Evolutionary conservation across 2,329 filamentous ascomycete species (phyloP), one percentile per base, ranked within the genome.

Genomic region (Xylaria sp.): DNA sequence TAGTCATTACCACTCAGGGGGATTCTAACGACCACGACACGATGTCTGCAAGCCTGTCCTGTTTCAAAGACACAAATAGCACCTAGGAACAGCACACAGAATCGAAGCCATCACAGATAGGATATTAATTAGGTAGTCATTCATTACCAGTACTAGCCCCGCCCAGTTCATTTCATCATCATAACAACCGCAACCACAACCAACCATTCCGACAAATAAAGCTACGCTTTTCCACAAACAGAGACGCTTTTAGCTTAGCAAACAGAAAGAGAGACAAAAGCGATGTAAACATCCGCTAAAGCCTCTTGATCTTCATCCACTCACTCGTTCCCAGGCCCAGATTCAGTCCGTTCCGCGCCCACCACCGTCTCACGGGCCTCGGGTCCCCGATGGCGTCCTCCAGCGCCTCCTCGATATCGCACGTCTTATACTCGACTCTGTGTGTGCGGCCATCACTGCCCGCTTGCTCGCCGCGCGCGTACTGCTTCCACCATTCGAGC

Each of bases 341-440:
- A 69, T 94, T 93, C 63, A 95, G 76, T 0, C 91, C 91, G 67
- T 94, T 93, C 65, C 81, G 78, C 23, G 90, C 88, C 93, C 93
- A 97, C 93, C 93, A 97, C 63, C 82, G 80, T 59, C 90, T 79
- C 16, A 96, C 90, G 44, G 83, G 82, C 65, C 86, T 84, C 63
- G 91, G 88, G 57, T 88, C 86, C 0, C 64, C 83, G 54, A 93
- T 83, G 19, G 91, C 90, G 71, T 96, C 92, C 72, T 97, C 92
- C 46, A 97, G 80, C 0, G 92, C 92, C 75, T 97, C 93, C 72
- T 97, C 92, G 62, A 97, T 94, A 73, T 96, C 92, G 73, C 92
- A 96, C 1, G 91, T 96, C 73, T 93, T 92, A 75, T 96, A 97
- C 73, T 96, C 91, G 30, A 97, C 92, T 55, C 84, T 82, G 66